A percentile compares a stretch with the other conserved stretches of the same genome.
Conservation (phyloP, 495 filamentous ascomycete species). For the Aspergillus steynii region DNA sequence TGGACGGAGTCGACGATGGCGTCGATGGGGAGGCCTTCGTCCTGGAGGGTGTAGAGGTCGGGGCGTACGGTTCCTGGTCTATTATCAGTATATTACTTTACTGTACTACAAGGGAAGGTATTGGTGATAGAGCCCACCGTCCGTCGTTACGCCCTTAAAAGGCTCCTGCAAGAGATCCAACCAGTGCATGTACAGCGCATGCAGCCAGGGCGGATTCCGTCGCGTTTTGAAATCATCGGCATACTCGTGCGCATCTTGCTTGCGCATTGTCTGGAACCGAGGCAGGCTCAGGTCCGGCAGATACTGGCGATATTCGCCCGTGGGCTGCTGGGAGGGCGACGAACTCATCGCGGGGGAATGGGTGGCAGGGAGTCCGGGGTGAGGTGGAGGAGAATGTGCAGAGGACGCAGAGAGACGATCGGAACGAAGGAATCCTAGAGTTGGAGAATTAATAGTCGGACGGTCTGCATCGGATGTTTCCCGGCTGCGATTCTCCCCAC, state of each 20-base stretch:
- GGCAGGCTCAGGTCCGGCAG: constrained; percentile 60
- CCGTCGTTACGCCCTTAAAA: constrained; percentile 68
- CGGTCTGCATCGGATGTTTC: too few relatives aligned
- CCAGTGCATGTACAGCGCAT: constrained; percentile 68
- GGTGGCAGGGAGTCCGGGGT: neutral
- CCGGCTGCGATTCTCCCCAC: neutral
- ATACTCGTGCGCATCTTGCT: constrained; percentile 65
- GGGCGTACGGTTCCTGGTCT: constrained; percentile 51
- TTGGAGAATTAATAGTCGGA: neutral
- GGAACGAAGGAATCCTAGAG: neutral
- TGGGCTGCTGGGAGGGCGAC: constrained; percentile 24
- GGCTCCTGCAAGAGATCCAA: constrained; percentile 63
- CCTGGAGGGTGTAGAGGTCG: constrained; percentile 57
- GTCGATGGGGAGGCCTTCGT: constrained; percentile 60
- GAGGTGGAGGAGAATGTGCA: neutral
- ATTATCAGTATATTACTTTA: constrained; percentile 14
- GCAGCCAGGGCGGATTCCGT: constrained; percentile 66
- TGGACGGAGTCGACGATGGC: constrained; percentile 53
- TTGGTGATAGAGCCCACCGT: constrained; percentile 49
- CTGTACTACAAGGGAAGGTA: too few relatives aligned
- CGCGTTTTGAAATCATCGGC: constrained; percentile 58
- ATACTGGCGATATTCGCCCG: constrained; percentile 55
- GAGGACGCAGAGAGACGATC: neutral
- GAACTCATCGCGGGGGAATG: constrained; percentile 4
- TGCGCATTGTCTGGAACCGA: constrained; percentile 63